These are phyloP conservation scores for Nothopassalora personata DNA, from an alignment of 2,329 filamentous ascomycete species.

Conservation along the genomic window DNA sequence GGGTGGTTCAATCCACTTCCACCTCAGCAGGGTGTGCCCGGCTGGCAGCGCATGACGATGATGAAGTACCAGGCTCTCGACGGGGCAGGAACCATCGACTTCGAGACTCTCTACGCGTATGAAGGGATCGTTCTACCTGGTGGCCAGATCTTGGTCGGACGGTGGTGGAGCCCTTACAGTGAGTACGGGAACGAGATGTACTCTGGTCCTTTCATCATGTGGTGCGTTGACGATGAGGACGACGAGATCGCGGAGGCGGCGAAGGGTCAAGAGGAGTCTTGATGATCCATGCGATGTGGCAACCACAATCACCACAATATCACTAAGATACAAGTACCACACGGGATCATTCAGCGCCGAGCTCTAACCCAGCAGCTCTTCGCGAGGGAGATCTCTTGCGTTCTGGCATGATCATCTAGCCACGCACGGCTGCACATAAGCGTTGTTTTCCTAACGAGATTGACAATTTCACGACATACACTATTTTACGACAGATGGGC, in stretches of 20 bases:
- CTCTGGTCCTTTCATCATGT: conserved; percentile 40
- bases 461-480: background rate
- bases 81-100: conserved; percentile 24
- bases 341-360: background rate
- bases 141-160: conserved; percentile 42
- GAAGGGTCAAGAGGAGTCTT: background rate
- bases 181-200: conserved; percentile 28
- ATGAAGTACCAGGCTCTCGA: conserved; percentile 46
- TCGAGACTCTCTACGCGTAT: conserved; percentile 43
- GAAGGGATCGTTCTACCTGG: conserved; percentile 47
- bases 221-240: conserved; percentile 25
- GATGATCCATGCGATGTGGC: background rate
- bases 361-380: background rate
- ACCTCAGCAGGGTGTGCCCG: conserved; percentile 45
- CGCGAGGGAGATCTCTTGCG: background rate
- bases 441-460: background rate
- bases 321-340: background rate
- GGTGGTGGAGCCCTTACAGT: conserved; percentile 42
- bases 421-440: background rate
- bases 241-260: background rate
- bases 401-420: background rate
- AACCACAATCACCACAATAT: background rate
- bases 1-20: conserved; percentile 50
- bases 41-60: conserved; percentile 52
- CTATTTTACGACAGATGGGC: background rate